Conservation (phyloP, 2,329 filamentous ascomycete species). For the Alternaria sp. region DNA sequence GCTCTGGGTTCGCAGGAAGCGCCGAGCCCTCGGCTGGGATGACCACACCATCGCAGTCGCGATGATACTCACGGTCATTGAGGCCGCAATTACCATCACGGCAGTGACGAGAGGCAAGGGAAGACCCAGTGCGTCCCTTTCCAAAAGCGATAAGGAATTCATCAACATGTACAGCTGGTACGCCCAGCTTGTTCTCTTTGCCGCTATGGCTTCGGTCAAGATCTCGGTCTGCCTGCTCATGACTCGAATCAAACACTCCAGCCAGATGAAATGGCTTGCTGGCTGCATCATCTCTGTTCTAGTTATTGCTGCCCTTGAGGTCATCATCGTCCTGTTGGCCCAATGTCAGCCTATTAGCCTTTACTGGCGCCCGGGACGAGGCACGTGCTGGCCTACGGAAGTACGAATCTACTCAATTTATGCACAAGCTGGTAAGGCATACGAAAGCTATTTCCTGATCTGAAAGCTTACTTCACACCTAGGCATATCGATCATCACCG, state of each 20-base stretch:
- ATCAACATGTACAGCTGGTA: slow-evolving; percentile 1
- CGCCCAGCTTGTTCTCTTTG: not conserved
- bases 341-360: slow-evolving; percentile 6
- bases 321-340: slow-evolving; percentile 4
- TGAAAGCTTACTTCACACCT: not conserved
- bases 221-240: slow-evolving; percentile 7
- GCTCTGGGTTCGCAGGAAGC: not conserved
- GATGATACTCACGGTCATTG: not conserved
- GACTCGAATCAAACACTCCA: slow-evolving; percentile 1
- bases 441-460: not conserved
- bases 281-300: not conserved
- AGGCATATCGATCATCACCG: not conserved
- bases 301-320: not conserved
- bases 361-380: not conserved
- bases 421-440: slow-evolving; percentile 7
- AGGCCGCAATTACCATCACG: not conserved
- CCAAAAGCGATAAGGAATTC: not conserved
- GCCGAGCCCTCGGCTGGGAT: not conserved
- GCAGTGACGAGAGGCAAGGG: not conserved
- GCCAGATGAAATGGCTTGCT: not conserved
- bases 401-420: slow-evolving; percentile 10
- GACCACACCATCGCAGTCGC: not conserved
- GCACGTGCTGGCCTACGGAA: slow-evolving; percentile 4
- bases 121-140: not conserved
- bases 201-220: not conserved